A percentile compares a stretch with the other conserved stretches of the same genome.
phyloP scores from a whole-genome alignment of 2,329 filamentous ascomycete genomes.

The Fusarium pseudonygamai region DNA sequence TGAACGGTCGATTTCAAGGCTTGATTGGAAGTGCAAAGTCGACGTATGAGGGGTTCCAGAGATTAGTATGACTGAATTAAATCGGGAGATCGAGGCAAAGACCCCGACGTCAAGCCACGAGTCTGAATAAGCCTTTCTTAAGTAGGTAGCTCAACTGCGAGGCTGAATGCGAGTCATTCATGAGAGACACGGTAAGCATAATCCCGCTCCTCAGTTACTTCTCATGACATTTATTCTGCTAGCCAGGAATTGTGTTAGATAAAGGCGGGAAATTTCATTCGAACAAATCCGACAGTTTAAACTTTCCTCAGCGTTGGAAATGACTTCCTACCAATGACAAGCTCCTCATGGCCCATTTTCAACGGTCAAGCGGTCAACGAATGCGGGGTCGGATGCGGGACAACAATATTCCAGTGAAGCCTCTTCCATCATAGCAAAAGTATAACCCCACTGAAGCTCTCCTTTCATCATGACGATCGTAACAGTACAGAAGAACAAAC shows the following conservation, averaged over 20 bases:
- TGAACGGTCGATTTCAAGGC: fast-evolving
- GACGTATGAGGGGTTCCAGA: fast-evolving
- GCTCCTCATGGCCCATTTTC: neutral
- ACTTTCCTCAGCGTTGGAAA: too few species aligned
- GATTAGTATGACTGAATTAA: fast-evolving
- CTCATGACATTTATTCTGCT: too few species aligned
- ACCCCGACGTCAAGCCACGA: too few species aligned
- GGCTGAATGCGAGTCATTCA: too few species aligned
- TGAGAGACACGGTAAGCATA: too few species aligned
- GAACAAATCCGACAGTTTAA: neutral
- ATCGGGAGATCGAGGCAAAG: too few species aligned
- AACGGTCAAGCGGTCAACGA: neutral
- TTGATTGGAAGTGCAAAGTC: fast-evolving
- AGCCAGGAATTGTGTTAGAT: too few species aligned
- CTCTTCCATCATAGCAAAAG: neutral
- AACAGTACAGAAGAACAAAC: neutral
- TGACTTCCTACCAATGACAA: neutral
- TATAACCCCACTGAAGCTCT: neutral
- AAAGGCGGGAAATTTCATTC: too few species aligned
- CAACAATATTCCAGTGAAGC: neutral
- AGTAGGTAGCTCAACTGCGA: too few species aligned
- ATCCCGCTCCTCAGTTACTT: too few species aligned
- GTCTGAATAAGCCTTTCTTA: too few species aligned
- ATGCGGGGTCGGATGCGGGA: neutral
- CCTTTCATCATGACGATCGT: neutral